Evolutionary conservation across 805 yeast genomes (phyloP), one percentile per base, ranked within the genome.

Genomic region (Pichia occidentalis): DNA sequence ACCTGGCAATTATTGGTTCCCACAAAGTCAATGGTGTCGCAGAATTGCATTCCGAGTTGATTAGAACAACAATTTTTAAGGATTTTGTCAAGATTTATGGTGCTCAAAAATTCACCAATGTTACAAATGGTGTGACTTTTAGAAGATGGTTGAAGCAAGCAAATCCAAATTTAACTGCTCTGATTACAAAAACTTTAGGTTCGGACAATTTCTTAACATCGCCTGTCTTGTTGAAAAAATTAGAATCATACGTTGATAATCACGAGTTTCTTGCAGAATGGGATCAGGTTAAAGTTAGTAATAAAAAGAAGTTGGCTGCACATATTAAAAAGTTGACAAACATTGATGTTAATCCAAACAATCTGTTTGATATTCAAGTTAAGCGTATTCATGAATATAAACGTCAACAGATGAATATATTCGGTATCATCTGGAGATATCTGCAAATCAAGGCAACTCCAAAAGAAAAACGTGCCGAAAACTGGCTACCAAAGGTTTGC

Each of bases 21-120:
- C 95, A 88, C 61, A 83, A 77, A 59, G 95, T 87, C 39, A 87
- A 87, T 56, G 97, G 97, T 62, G 97, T 87, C 42, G 97, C 97
- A 13, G 97, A 87, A 61, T 68, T 87, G 53, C 97, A 87, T 63
- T 85, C 95, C 21, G 95, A 87, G 58, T 73, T 87, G 58, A 83
- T 87, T 60, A 82, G 75, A 60, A 84, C 92, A 23, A 85, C 95
- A 4, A 84, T 87, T 49, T 87, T 87, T 65, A 80, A 80, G 59
- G 96, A 88, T 62, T 87, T 87, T 57, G 97, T 87, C 39, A 72
- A 71, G 45, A 71, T 87, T 25, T 87, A 75, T 52, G 97, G 97
- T 34, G 54, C 70, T 17, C 85, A 84, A 46, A 85, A 83, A 63
- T 87, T 87, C 63, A 84, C 85, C 36, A 87, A 87, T 53, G 95